Percentiles rank a stretch among this genome's conserved stretches.
Conservation (phyloP, 2,329 filamentous ascomycete genomes). For the Exserohilum rostratum region DNA sequence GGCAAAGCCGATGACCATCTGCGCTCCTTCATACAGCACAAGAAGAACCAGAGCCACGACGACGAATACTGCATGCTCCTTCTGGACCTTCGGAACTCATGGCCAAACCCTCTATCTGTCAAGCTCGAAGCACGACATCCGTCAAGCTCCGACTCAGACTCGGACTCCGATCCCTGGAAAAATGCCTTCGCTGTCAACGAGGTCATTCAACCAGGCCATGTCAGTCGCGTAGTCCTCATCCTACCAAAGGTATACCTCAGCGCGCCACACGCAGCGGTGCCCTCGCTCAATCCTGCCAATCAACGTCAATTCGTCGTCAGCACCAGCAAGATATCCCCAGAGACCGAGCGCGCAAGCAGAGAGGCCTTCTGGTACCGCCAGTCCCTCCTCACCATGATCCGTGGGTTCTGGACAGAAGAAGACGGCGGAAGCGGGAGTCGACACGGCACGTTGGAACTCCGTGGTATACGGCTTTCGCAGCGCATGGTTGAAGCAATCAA, state of each 20-base stretch:
- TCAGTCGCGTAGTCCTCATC: slow-evolving; percentile 76
- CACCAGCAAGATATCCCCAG: slow-evolving; percentile 76
- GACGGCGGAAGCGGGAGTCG: slow-evolving; percentile 51
- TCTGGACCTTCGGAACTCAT: slow-evolving; percentile 86
- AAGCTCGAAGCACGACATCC: slow-evolving; percentile 58
- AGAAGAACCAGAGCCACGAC: slow-evolving; percentile 51
- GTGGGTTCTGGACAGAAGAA: slow-evolving; percentile 72
- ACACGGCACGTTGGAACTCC: slow-evolving; percentile 74
- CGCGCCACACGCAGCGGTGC: slow-evolving; percentile 79
- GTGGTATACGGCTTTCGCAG: slow-evolving; percentile 72
- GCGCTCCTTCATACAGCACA: slow-evolving; percentile 53
- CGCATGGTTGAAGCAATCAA: slow-evolving; percentile 85
- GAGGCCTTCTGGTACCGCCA: slow-evolving; percentile 94
- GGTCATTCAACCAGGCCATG: slow-evolving; percentile 63
- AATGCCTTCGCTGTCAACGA: slow-evolving; percentile 46
- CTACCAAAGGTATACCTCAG: slow-evolving; percentile 76
- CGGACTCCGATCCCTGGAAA: slow-evolving; percentile 9
- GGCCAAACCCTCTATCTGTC: slow-evolving; percentile 79
- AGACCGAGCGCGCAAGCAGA: slow-evolving; percentile 75
- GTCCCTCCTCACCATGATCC: slow-evolving; percentile 72
- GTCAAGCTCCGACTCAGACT: slow-evolving; percentile 3
- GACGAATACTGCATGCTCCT: slow-evolving; percentile 77
- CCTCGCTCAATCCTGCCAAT: slow-evolving; percentile 78
- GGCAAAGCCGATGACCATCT: slow-evolving; percentile 50
- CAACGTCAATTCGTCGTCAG: slow-evolving; percentile 93